phyloP scores from a whole-genome alignment of 2,329 filamentous ascomycete species.

The Diaporthe amygdali region DNA sequence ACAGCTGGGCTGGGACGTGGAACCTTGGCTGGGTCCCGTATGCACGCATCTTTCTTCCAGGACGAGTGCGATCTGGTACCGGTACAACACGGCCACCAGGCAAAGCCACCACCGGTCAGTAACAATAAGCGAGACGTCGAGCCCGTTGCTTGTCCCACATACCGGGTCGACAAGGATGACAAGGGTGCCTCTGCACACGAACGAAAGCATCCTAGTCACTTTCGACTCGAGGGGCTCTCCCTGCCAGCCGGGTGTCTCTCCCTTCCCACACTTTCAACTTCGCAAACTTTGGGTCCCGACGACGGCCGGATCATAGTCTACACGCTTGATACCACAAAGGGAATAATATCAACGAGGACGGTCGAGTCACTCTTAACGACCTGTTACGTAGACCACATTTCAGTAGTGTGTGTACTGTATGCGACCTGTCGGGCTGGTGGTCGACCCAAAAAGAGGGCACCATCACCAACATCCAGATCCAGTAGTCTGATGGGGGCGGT shows the following conservation, averaged over 20 bases:
- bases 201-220: slow-evolving; percentile 5
- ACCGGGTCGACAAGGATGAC: background rate
- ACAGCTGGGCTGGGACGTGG: slow-evolving; percentile 6
- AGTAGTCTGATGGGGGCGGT: background rate
- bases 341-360: background rate
- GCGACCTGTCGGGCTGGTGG: background rate
- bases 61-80: slow-evolving; percentile 3
- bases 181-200: background rate
- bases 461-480: background rate
- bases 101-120: background rate
- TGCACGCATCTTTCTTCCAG: slow-evolving; percentile 1
- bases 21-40: slow-evolving; percentile 6
- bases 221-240: background rate
- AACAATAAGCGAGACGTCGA: background rate
- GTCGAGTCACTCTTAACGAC: background rate
- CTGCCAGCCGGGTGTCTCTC: background rate
- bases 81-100: slow-evolving; percentile 1
- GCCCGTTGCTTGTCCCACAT: slow-evolving; percentile 9
- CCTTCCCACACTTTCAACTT: background rate
- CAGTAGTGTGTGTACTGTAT: background rate
- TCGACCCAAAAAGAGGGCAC: background rate
- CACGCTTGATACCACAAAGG: background rate
- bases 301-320: background rate
- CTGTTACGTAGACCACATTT: background rate
- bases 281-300: background rate